Evolutionary conservation across 106 monocot species (phyloP).

Genomic region (Allium fistulosum): DNA sequence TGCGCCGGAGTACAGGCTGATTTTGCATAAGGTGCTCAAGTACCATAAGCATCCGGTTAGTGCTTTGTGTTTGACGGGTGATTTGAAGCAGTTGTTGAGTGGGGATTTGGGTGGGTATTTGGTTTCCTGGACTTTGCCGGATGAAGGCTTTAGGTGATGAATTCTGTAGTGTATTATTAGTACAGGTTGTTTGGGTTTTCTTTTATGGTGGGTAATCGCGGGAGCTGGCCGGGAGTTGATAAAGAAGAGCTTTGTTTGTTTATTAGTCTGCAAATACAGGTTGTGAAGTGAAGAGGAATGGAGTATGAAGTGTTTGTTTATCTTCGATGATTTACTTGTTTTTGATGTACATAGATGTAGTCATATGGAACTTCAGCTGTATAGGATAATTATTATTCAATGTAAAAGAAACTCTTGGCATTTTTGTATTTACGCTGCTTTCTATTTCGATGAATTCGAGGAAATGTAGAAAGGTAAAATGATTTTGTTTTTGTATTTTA

Average conservation of each 20-base stretch:
- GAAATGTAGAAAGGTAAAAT: not conserved
- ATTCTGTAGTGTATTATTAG: not conserved
- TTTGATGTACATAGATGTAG: constrained; percentile 31
- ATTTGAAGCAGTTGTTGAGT: constrained; percentile 78
- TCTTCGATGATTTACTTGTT: constrained; percentile 13
- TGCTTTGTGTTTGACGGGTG: constrained; percentile 61
- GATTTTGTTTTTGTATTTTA: not conserved
- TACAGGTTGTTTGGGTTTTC: not conserved
- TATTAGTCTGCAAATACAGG: too few relatives aligned
- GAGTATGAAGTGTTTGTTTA: not conserved
- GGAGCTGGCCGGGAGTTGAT: constrained; percentile 8
- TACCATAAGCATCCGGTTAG: constrained; percentile 83
- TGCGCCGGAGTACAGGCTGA: constrained; percentile 54
- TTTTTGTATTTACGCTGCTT: too few relatives aligned
- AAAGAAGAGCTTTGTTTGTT: not conserved
- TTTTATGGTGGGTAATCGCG: not conserved
- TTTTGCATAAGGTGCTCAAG: constrained; percentile 74
- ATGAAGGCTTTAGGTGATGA: constrained; percentile 41
- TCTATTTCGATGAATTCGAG: too few relatives aligned
- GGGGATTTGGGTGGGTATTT: constrained; percentile 70
- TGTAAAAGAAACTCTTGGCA: not conserved
- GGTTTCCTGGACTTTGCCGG: constrained; percentile 82
- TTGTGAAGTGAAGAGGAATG: not conserved
- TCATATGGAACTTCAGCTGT: constrained; percentile 20
- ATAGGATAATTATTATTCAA: constrained; percentile 13